Percentiles rank a stretch among this genome's conserved stretches.
These are phyloP conservation scores for Aspergillus ochraceoroseus DNA, from an alignment of 2,329 filamentous ascomycete genomes.

Conservation along the genomic window DNA sequence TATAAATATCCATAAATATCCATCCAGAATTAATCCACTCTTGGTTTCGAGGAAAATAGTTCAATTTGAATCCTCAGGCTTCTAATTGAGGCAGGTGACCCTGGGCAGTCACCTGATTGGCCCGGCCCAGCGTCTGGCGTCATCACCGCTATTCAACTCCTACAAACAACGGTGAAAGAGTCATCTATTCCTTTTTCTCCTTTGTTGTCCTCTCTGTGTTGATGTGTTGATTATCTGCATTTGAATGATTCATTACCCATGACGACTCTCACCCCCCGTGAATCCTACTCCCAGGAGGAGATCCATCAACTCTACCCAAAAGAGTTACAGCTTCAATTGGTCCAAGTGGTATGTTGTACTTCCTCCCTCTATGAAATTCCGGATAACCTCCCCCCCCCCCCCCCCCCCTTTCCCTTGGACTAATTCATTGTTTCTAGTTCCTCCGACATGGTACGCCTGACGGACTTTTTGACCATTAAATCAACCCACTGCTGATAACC, in stretches of 20 bases:
- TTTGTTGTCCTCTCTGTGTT: too few species aligned
- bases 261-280: slow-evolving; percentile 70
- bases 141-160: slow-evolving; percentile 12
- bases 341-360: slow-evolving; percentile 63
- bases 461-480: neutral
- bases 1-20: too few species aligned
- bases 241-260: slow-evolving; percentile 53
- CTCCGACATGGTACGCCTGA: slow-evolving; percentile 64
- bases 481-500: slow-evolving; percentile 10
- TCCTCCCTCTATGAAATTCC: neutral
- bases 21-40: too few species aligned
- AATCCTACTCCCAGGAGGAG: slow-evolving; percentile 75
- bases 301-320: slow-evolving; percentile 75
- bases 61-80: too few species aligned
- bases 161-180: too few species aligned
- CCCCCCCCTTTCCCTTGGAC: too few species aligned
- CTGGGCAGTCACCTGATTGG: slow-evolving; percentile 14
- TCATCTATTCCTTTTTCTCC: too few species aligned
- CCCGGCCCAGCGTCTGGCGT: slow-evolving; percentile 16
- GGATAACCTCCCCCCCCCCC: too few species aligned
- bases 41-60: too few species aligned
- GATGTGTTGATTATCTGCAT: too few species aligned
- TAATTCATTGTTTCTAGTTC: too few species aligned
- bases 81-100: slow-evolving; percentile 8
- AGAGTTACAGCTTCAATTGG: slow-evolving; percentile 74